A percentile compares a stretch with the other conserved stretches of the same genome.
Conservation (phyloP, 257 asterid species). For the Nicotiana noctiflora region DNA sequence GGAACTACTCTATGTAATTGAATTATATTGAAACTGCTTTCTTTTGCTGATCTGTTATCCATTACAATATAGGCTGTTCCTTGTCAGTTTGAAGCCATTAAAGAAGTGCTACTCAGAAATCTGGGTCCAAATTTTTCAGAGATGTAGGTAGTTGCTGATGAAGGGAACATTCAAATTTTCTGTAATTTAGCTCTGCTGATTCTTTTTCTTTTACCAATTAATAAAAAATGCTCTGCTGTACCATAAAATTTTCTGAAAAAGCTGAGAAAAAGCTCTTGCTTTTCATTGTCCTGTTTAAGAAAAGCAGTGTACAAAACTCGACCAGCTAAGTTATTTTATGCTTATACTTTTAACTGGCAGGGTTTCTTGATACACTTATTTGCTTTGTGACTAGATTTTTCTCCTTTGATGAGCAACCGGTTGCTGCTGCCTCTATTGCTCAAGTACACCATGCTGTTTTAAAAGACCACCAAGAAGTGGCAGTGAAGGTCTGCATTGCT, state of each 20-base stretch:
- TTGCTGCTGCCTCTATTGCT: slow-evolving; percentile 99
- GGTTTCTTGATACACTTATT: slow-evolving; percentile 18
- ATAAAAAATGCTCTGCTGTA: no score
- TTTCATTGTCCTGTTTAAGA: neutral
- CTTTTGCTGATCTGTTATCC: slow-evolving; percentile 12
- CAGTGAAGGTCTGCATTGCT: slow-evolving; percentile 67
- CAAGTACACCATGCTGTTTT: slow-evolving; percentile 89
- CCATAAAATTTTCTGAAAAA: no score
- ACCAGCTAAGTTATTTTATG: neutral
- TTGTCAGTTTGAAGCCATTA: slow-evolving; percentile 58
- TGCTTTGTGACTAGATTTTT: slow-evolving; percentile 49
- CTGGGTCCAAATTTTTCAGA: slow-evolving; percentile 66
- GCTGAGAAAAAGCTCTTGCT: no score
- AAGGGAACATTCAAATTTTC: neutral
- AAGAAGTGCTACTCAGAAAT: slow-evolving; percentile 48
- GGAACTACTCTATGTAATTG: no score
- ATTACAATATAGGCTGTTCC: slow-evolving; percentile 63
- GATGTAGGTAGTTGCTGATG: slow-evolving; percentile 42
- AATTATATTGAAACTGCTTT: neutral
- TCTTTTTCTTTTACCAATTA: no score
- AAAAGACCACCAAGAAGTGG: slow-evolving; percentile 69
- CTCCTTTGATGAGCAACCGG: slow-evolving; percentile 73
- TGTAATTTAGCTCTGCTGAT: no score
- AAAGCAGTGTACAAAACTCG: neutral
- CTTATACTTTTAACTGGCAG: slow-evolving; percentile 6